A percentile compares a stretch with the other conserved stretches of the same genome.
These are phyloP conservation scores for Curvularia sp. DNA, from an alignment of 2,329 filamentous ascomycete species.

Conservation along the genomic window DNA sequence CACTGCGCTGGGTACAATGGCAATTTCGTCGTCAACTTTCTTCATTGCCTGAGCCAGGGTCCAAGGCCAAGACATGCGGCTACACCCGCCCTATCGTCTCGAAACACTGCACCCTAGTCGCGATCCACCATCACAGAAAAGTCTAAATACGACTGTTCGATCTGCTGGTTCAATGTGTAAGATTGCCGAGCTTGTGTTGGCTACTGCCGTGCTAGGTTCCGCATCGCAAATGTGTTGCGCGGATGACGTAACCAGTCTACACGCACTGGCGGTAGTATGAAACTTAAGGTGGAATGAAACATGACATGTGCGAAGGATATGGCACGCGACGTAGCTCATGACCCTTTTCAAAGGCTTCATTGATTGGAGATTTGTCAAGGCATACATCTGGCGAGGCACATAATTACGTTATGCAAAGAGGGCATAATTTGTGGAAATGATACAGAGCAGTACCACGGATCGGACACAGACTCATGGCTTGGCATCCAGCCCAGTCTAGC, in stretches of 20 bases:
- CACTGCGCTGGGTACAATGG: conserved; percentile 31
- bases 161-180: neutral
- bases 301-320: neutral
- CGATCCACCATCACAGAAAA: neutral
- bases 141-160: neutral
- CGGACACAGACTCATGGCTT: neutral
- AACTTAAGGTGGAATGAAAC: neutral
- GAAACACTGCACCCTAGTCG: conserved; percentile 3
- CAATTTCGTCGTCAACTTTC: conserved; percentile 30
- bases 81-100: conserved; percentile 8
- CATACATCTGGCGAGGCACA: neutral
- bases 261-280: neutral
- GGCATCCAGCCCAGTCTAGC: neutral
- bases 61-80: conserved; percentile 19
- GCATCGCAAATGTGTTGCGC: neutral
- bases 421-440: neutral
- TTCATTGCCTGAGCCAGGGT: conserved; percentile 24
- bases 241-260: conserved; percentile 3
- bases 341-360: neutral
- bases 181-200: neutral
- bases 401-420: neutral
- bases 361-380: neutral
- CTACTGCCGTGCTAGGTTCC: neutral
- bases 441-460: neutral
- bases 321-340: neutral